Percentiles rank a stretch among this genome's conserved stretches.
These are phyloP conservation scores for Pseudonitzschia multiseries DNA, from an alignment of 108 stramenopile species.

Conservation along the genomic window DNA sequence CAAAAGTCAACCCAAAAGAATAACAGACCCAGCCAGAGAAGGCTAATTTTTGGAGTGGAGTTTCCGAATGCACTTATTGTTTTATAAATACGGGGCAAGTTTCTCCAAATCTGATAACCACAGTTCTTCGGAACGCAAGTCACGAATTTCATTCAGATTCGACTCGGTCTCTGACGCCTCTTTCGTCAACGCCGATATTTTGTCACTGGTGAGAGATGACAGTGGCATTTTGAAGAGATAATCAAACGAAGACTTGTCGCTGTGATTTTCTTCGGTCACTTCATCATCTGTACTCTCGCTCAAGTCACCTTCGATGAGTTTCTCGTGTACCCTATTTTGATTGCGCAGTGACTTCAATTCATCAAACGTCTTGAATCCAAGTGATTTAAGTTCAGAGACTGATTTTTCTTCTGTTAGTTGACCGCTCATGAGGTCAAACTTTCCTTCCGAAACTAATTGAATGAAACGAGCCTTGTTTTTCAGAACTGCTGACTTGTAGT, in stretches of 20 bases:
- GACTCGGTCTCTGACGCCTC: slow-evolving; percentile 60
- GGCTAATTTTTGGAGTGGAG: neutral
- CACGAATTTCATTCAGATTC: slow-evolving; percentile 51
- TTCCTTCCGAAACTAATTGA: slow-evolving; percentile 60
- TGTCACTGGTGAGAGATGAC: slow-evolving; percentile 75
- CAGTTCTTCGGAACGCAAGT: slow-evolving; percentile 60
- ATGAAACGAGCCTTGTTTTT: slow-evolving; percentile 85
- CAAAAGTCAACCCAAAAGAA: neutral
- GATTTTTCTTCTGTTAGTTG: slow-evolving; percentile 71
- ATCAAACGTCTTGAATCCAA: slow-evolving; percentile 51
- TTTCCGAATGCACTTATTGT: neutral
- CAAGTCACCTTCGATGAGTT: neutral
- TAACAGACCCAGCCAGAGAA: neutral
- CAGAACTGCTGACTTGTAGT: slow-evolving; percentile 54
- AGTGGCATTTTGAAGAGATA: slow-evolving; percentile 86
- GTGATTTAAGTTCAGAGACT: slow-evolving; percentile 51
- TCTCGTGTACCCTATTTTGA: slow-evolving; percentile 41
- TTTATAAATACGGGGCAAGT: slow-evolving; percentile 55
- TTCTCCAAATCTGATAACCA: slow-evolving; percentile 84
- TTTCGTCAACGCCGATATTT: slow-evolving; percentile 60
- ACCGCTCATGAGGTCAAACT: slow-evolving; percentile 69
- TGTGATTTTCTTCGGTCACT: slow-evolving; percentile 19
- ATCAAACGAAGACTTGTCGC: slow-evolving; percentile 49
- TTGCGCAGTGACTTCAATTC: slow-evolving; percentile 59
- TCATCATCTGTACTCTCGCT: neutral